These are phyloP conservation scores for Bacterosira constricta DNA, from an alignment of 108 stramenopile genomes.

Conservation along the genomic window DNA sequence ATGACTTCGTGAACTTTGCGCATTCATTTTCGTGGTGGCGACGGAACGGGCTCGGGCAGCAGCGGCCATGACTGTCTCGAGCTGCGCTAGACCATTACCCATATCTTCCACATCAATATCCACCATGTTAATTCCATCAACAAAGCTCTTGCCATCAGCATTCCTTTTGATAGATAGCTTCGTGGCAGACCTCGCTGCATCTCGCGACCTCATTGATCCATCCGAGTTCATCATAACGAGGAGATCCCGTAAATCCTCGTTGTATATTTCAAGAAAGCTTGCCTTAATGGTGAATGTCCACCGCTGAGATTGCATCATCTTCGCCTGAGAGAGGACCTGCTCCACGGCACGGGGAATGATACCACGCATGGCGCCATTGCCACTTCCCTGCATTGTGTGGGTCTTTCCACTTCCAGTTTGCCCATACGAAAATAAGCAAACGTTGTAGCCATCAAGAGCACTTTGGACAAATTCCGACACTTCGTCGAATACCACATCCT, in stretches of 20 bases:
- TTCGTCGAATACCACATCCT: slow-evolving; percentile 87
- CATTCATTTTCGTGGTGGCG: slow-evolving; percentile 98
- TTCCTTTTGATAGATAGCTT: slow-evolving; percentile 85
- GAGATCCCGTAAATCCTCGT: slow-evolving; percentile 96
- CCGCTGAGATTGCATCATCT: slow-evolving; percentile 79
- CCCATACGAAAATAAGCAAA: slow-evolving; percentile 87
- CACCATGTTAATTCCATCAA: slow-evolving; percentile 88
- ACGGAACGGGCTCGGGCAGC: slow-evolving; percentile 94
- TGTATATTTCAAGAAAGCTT: slow-evolving; percentile 99
- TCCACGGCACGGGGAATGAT: slow-evolving; percentile 92
- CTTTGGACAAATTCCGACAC: slow-evolving; percentile 92
- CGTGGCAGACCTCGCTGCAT: slow-evolving; percentile 13
- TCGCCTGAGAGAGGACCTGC: slow-evolving; percentile 88
- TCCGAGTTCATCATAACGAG: slow-evolving; percentile 70
- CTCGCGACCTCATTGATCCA: slow-evolving; percentile 32
- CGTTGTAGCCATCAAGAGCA: slow-evolving; percentile 92
- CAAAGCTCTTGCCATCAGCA: slow-evolving; percentile 81
- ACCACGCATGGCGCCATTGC: slow-evolving; percentile 81
- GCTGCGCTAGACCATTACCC: slow-evolving; percentile 63
- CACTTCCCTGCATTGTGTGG: slow-evolving; percentile 89
- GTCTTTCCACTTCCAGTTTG: slow-evolving; percentile 86
- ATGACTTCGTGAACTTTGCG: slow-evolving; percentile 96
- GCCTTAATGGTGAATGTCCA: slow-evolving; percentile 95
- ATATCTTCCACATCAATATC: slow-evolving; percentile 80
- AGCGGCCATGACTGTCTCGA: slow-evolving; percentile 85